Conservation (phyloP, 305 asterid genomes). For the Solanum chacoense region DNA sequence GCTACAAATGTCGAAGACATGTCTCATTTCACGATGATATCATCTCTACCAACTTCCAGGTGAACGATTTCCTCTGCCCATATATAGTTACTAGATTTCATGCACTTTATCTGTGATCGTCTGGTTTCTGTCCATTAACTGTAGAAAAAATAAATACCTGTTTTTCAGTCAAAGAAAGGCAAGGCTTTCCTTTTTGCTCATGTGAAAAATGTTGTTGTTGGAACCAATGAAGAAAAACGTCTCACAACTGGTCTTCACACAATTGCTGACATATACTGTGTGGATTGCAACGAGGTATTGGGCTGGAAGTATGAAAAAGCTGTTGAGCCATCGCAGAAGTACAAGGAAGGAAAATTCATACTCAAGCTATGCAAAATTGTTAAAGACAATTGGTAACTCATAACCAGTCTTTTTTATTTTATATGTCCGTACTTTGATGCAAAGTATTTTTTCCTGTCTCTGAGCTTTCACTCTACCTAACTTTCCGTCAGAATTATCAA, state of each 20-base stretch:
- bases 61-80: not conserved
- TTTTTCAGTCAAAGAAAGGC: slow-evolving; percentile 49
- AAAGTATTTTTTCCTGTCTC: not conserved
- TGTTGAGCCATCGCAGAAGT: slow-evolving; percentile 47
- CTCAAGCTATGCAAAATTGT: slow-evolving; percentile 65
- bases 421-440: not conserved
- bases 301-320: slow-evolving; percentile 81
- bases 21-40: slow-evolving; percentile 67
- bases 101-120: not conserved
- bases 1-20: slow-evolving; percentile 65
- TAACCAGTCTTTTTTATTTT: slow-evolving; percentile 1
- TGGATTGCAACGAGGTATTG: slow-evolving; percentile 45
- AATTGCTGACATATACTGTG: slow-evolving; percentile 51
- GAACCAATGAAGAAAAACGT: slow-evolving; percentile 50
- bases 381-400: slow-evolving; percentile 49
- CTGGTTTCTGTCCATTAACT: not conserved
- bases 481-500: not conserved
- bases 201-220: slow-evolving; percentile 46
- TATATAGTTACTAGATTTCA: not conserved
- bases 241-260: slow-evolving; percentile 72
- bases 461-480: not conserved
- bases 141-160: not conserved
- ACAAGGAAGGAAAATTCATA: slow-evolving; percentile 78
- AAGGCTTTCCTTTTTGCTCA: slow-evolving; percentile 57
- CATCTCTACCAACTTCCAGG: slow-evolving; percentile 77